phyloP scores from a whole-genome alignment of 495 filamentous ascomycete genomes.

The Daldinia grandis region DNA sequence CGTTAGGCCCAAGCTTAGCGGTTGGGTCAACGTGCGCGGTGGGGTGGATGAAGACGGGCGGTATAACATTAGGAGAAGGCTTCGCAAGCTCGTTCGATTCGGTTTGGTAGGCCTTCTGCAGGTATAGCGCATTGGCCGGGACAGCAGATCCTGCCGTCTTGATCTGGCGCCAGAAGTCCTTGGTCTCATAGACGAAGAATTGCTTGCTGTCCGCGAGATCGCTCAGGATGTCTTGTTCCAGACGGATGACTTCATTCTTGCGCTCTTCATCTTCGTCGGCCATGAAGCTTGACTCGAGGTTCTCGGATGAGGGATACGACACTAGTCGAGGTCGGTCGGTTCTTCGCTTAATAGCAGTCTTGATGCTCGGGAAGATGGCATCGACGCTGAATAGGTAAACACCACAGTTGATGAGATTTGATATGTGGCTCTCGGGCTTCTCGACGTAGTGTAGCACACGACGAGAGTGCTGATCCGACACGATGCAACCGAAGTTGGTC shows the following conservation, averaged over 20 bases:
- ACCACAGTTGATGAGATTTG: constrained; percentile 98
- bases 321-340: constrained; percentile 88
- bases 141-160: constrained; percentile 98
- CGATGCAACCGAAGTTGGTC: constrained; percentile 97
- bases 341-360: constrained; percentile 94
- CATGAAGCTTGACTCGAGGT: constrained; percentile 83
- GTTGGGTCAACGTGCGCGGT: constrained; percentile 92
- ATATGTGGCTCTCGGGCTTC: constrained; percentile 98
- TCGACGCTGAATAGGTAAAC: constrained; percentile 98
- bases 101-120: constrained; percentile 91
- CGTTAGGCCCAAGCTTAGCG: constrained; percentile 96
- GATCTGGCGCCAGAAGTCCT: constrained; percentile 99
- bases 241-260: constrained; percentile 87
- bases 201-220: constrained; percentile 97
- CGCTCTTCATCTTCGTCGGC: constrained; percentile 76
- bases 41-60: constrained; percentile 97
- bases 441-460: constrained; percentile 99
- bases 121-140: constrained; percentile 95
- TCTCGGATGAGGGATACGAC: constrained; percentile 94
- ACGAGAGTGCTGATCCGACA: constrained; percentile 92
- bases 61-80: constrained; percentile 88
- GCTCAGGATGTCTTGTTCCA: constrained; percentile 97
- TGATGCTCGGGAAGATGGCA: constrained; percentile 95
- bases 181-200: constrained; percentile 98
- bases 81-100: constrained; percentile 82